phyloP scores from a whole-genome alignment of 2,329 filamentous ascomycete genomes.

The Colletotrichum sp. region DNA sequence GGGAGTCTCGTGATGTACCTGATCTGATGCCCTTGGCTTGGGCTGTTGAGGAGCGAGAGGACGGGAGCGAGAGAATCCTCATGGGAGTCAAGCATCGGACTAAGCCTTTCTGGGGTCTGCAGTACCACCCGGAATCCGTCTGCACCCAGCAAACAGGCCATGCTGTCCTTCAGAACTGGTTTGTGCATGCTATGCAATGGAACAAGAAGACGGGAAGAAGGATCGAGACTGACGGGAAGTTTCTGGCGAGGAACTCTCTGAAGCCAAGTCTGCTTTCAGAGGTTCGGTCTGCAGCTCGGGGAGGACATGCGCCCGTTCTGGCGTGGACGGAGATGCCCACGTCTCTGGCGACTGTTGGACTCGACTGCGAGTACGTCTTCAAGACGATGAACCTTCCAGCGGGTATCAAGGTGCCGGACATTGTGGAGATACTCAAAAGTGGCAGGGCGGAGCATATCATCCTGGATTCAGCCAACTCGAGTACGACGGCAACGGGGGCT shows the following conservation, averaged over 20 bases:
- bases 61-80: constrained; percentile 59
- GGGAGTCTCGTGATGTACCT: constrained; percentile 39
- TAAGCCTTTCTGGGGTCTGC: constrained; percentile 84
- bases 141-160: constrained; percentile 76
- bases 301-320: neutral
- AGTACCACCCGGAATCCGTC: constrained; percentile 90
- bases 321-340: constrained; percentile 9
- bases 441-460: constrained; percentile 55
- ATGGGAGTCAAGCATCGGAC: constrained; percentile 75
- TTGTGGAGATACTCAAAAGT: constrained; percentile 56
- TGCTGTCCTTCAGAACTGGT: constrained; percentile 77
- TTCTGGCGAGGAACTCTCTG: constrained; percentile 35
- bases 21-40: constrained; percentile 67
- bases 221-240: constrained; percentile 17
- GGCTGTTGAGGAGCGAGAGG: constrained; percentile 52
- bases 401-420: constrained; percentile 55
- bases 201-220: constrained; percentile 43
- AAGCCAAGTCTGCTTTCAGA: constrained; percentile 38
- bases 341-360: constrained; percentile 31
- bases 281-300: neutral
- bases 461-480: constrained; percentile 64
- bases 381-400: constrained; percentile 47
- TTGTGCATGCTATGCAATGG: constrained; percentile 67
- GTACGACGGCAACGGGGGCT: constrained; percentile 43
- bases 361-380: constrained; percentile 41